Percentiles rank a stretch among this genome's conserved stretches.
phyloP scores from a whole-genome alignment of 2,329 filamentous ascomycete species.

The Xylariaceae sp. region DNA sequence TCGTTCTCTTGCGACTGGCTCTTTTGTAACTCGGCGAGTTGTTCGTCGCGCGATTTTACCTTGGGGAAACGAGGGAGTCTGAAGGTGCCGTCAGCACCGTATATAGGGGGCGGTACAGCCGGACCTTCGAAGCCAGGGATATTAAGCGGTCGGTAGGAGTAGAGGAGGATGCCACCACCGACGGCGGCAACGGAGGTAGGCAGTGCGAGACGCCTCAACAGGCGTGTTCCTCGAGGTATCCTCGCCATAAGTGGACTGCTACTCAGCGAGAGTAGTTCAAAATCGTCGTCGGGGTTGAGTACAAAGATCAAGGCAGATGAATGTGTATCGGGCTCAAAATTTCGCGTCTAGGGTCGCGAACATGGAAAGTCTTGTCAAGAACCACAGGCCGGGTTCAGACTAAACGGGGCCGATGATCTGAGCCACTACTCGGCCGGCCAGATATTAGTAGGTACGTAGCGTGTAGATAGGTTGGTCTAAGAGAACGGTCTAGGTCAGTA shows the following conservation, averaged over 20 bases:
- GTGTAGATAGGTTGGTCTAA: background rate
- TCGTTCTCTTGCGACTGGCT: conserved; percentile 40
- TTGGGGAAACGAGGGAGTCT: conserved; percentile 60
- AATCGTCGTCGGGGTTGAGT: conserved; percentile 2
- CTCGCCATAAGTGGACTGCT: conserved; percentile 27
- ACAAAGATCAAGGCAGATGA: background rate
- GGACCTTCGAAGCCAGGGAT: conserved; percentile 65
- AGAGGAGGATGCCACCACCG: conserved; percentile 42
- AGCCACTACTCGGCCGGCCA: background rate
- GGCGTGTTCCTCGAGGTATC: conserved; percentile 27
- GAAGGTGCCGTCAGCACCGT: conserved; percentile 62
- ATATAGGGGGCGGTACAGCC: conserved; percentile 64
- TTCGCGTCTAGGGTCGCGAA: background rate
- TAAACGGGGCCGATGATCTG: background rate
- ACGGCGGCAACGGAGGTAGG: conserved; percentile 39
- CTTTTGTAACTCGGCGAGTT: conserved; percentile 55
- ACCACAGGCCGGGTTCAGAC: background rate
- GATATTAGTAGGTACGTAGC: background rate
- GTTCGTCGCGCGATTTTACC: conserved; percentile 56
- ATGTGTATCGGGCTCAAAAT: background rate
- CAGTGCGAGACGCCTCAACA: conserved; percentile 40
- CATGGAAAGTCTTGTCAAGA: background rate
- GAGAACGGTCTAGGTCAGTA: background rate
- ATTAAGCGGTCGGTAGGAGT: conserved; percentile 61
- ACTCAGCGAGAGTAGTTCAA: conserved; percentile 7